Evolutionary conservation across 148 eudicot species (phyloP), one percentile per base, ranked within the genome.

Genomic region (Fagopyrum esculentum): DNA sequence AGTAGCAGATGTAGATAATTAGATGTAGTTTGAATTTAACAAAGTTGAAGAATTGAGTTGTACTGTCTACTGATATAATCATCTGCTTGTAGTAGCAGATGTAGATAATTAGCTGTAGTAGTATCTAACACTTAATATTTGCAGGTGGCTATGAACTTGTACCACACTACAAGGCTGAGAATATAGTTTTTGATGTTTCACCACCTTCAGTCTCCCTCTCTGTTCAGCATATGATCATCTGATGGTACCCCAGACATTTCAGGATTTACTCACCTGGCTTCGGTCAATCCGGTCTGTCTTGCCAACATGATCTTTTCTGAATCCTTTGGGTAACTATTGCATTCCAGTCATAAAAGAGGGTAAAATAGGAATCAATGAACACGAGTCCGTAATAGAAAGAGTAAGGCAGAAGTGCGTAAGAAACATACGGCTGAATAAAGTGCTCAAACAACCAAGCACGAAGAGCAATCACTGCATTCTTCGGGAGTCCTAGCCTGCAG

Each of bases 381-480:
- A 47, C 43, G 47, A 22, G 12, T 57, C 45, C 7, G 40, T 45
- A 13, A 48, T 5, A 15, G 35, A 64, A 29, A 30, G 50, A 47
- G 35, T 15, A 45, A 1, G 6, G 12, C 40, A 63, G 73, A 63
- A 57, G 50, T 72, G 76, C 16, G n/a, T 13, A 7, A 72, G 47
- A 48, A 80, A 87, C 88, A 35, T 87, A 94, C 98, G 98, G 98
- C 71, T 94, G 88, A 74, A 94, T 96, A 59, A 94, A 94, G 84
- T 94, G 98, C 82, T 91, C 98, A 63, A 94, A 94, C 69, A 94
- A 86, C 98, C 98, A 94, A 81, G 98, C 97, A 79, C 98, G 97
- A 73, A 94, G 98, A 75, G 86, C 69, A 0, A 97, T 87, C 35
- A 94, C 98, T 56, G 98, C 93, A 76, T 55, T 85, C 85, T 90